A percentile compares a stretch with the other conserved stretches of the same genome.
Conservation (phyloP, 306 rosid species). For the Quercus wislizeni region DNA sequence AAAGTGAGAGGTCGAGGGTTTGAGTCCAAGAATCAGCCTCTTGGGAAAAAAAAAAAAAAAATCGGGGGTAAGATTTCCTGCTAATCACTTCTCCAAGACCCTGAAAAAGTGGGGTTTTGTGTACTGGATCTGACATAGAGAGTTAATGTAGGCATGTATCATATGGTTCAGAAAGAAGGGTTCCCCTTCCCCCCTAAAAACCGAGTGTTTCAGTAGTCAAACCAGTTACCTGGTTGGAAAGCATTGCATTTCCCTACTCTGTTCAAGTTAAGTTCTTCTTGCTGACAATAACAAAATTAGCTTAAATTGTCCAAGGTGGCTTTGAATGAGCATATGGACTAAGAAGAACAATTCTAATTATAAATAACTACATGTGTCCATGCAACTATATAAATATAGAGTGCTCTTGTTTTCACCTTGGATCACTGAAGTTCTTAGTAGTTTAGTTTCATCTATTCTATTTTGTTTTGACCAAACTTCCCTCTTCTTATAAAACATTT, state of each 20-base stretch:
- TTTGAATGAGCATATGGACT: background rate
- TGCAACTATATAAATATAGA: background rate
- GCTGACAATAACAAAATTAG: background rate
- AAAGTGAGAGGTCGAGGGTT: no score
- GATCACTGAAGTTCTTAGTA: background rate
- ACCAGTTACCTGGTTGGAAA: background rate
- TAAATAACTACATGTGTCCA: no score
- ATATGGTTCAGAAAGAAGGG: background rate
- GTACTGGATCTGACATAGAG: no score
- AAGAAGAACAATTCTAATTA: background rate
- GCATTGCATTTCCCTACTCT: background rate
- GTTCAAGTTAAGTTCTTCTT: background rate
- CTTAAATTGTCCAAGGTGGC: background rate
- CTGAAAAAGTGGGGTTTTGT: no score
- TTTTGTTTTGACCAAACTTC: conserved; percentile 6
- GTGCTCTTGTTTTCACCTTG: background rate
- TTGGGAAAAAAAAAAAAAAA: no score
- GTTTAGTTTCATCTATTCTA: background rate
- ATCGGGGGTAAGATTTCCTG: no score
- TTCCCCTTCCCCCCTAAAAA: no score
- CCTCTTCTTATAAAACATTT: conserved; percentile 17
- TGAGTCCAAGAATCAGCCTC: no score
- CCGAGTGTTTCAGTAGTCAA: background rate
- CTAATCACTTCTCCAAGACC: no score
- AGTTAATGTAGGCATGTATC: conserved; percentile 10